Base-by-base conservation (phyloP, 1,284 basidiomycete species). In the Kalmanozyma brasiliensis region DNA sequence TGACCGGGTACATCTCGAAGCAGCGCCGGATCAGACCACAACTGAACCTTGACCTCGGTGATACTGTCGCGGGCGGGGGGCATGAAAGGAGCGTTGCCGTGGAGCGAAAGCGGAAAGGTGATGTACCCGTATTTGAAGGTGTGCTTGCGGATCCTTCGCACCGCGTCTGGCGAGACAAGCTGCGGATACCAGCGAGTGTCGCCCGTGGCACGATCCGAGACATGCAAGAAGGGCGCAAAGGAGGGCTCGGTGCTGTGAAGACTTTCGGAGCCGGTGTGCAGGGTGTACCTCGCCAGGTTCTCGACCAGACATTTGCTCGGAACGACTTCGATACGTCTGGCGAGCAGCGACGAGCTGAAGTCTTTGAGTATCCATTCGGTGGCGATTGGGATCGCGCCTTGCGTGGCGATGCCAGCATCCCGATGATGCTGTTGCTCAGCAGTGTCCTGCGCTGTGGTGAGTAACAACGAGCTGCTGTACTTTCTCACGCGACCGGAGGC, bases 71-170 rank as follows among this genome's bases (percentile, higher is more conserved):
- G 40, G 7, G 68, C 44, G 9, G 65, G 67, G 11, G 75, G 74
- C 53, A 81, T 71, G 62, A 74, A 81, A 7, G 79, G 79, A 7
- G 79, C 76, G 4, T 53, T 61, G 14, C 70, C 76, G 38, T 80
- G 77, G 23, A 81, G 65, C 34, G 74, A 60, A 2, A 80, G 47
- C 4, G 57, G 56, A 2, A 71, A 43, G 13, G 44, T 43, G 43
- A 69, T 63, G 2, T 53, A 29, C 26, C 52, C 47, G 20, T 45
- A 34, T 9, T 47, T 49, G 35, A 65, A 51, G 10, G 20, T 49
- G 7, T 43, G 13, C 13, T 22, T 32, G 40, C 55, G 51, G n/a
- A 65, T 58, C 37, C 42, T 44, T 17, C 43, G 45, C 22, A 56
- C 37, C 29, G 66, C 37, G 8, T 44, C 32, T 3, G 52, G 36